These are phyloP conservation scores for Tolypocladium cylindrosporum DNA, from an alignment of 2,329 filamentous ascomycete species.

Conservation along the genomic window DNA sequence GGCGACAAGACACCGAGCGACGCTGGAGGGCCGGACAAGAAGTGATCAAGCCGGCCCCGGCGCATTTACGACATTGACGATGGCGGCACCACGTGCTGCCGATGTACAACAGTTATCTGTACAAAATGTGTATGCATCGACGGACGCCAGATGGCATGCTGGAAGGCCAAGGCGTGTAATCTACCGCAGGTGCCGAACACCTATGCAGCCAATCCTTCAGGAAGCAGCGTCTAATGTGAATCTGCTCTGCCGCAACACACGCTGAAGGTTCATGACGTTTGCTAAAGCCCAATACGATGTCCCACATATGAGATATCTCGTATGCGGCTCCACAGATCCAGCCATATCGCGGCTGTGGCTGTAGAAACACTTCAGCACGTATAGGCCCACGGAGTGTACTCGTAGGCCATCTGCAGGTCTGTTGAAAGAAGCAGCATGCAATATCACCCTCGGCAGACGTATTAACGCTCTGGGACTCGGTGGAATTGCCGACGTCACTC, in stretches of 20 bases:
- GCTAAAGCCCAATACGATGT: background rate
- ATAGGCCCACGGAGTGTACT: too few species aligned
- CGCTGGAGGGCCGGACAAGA: slow-evolving; percentile 13
- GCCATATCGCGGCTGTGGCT: background rate
- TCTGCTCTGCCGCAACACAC: background rate
- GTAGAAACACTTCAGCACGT: background rate
- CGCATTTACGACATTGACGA: background rate
- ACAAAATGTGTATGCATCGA: background rate
- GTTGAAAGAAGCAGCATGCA: too few species aligned
- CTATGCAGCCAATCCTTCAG: background rate
- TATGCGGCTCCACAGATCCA: background rate
- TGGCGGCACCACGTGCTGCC: background rate
- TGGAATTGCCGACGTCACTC: background rate
- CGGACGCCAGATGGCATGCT: background rate
- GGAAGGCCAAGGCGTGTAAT: background rate
- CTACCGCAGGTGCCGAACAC: background rate
- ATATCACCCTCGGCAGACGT: too few species aligned
- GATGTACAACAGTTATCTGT: background rate
- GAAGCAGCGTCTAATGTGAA: background rate
- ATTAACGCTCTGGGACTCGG: background rate
- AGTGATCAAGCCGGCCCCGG: background rate
- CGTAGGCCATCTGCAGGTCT: too few species aligned
- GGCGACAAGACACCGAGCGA: slow-evolving; percentile 9
- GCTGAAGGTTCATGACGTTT: background rate
- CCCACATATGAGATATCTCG: background rate